A percentile compares a stretch with the other conserved stretches of the same genome.
Evolutionary conservation across 495 filamentous ascomycete genomes (phyloP).

Genomic region (Xylaria scruposa): DNA sequence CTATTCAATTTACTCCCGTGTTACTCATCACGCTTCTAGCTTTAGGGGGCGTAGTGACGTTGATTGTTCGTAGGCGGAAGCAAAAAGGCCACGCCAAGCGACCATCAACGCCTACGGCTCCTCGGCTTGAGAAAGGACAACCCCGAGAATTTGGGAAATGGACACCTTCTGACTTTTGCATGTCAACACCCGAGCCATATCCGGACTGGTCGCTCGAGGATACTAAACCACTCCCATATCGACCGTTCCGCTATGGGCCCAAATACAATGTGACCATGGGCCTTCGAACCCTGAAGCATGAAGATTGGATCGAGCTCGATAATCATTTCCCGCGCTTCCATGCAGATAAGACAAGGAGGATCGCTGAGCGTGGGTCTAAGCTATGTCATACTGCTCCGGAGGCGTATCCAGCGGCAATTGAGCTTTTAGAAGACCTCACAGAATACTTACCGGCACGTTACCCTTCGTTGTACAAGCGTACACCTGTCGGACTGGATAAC

Average conservation of each 20-base stretch:
- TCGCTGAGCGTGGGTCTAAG: slow-evolving; percentile 71
- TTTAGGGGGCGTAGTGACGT: slow-evolving; percentile 25
- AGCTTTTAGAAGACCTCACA: slow-evolving; percentile 78
- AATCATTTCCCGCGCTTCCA: slow-evolving; percentile 82
- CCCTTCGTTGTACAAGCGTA: slow-evolving; percentile 72
- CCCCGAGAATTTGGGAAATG: slow-evolving; percentile 61
- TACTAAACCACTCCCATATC: slow-evolving; percentile 82
- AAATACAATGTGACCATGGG: slow-evolving; percentile 81
- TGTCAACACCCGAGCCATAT: slow-evolving; percentile 71
- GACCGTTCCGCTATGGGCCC: slow-evolving; percentile 84
- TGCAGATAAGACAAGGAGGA: slow-evolving; percentile 72
- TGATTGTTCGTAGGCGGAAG: slow-evolving; percentile 29
- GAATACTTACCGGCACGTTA: slow-evolving; percentile 83
- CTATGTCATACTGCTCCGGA: slow-evolving; percentile 76
- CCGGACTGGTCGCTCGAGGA: slow-evolving; percentile 71
- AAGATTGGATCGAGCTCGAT: slow-evolving; percentile 91
- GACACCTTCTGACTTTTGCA: slow-evolving; percentile 70
- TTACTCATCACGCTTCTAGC: slow-evolving; percentile 28
- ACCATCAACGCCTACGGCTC: slow-evolving; percentile 34
- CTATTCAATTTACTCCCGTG: slow-evolving; percentile 15
- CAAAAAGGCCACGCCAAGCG: slow-evolving; percentile 22
- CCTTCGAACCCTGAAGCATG: slow-evolving; percentile 75
- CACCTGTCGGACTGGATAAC: slow-evolving; percentile 72
- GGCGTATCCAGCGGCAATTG: slow-evolving; percentile 77
- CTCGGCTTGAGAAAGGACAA: slow-evolving; percentile 28